phyloP scores from a whole-genome alignment of 495 filamentous ascomycete genomes.

The Diplogelasinospora grovesii region DNA sequence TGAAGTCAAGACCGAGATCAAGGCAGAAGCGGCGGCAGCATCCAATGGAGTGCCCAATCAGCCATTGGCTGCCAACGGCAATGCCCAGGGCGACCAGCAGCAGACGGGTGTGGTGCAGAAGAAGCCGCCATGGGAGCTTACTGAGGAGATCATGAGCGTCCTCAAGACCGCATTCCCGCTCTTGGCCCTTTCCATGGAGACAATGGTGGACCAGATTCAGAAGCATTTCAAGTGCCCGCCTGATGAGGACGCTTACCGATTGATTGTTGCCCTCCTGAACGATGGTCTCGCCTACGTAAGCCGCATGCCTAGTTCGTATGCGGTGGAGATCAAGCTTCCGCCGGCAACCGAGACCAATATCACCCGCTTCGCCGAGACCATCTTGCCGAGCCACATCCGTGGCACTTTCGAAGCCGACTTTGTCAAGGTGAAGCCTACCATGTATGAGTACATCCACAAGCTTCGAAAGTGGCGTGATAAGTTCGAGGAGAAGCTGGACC shows the following conservation, averaged over 20 bases:
- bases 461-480: slow-evolving; percentile 93
- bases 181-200: slow-evolving; percentile 95
- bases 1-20: slow-evolving; percentile 36
- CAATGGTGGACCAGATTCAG: slow-evolving; percentile 96
- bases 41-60: slow-evolving; percentile 8
- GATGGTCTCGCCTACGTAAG: slow-evolving; percentile 86
- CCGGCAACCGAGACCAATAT: slow-evolving; percentile 90
- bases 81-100: slow-evolving; percentile 29
- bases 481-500: slow-evolving; percentile 96
- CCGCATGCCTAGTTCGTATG: slow-evolving; percentile 76
- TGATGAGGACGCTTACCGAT: slow-evolving; percentile 93
- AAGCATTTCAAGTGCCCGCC: slow-evolving; percentile 98
- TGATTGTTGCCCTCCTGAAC: slow-evolving; percentile 96
- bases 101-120: slow-evolving; percentile 39
- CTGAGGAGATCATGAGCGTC: slow-evolving; percentile 87
- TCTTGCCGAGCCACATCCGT: slow-evolving; percentile 85
- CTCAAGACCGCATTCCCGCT: slow-evolving; percentile 95
- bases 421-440: slow-evolving; percentile 84
- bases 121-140: slow-evolving; percentile 87
- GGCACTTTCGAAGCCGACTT: slow-evolving; percentile 95
- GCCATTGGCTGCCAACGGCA: slow-evolving; percentile 18
- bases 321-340: slow-evolving; percentile 85
- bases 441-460: slow-evolving; percentile 97
- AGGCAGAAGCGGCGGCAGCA: slow-evolving; percentile 39
- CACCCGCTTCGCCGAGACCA: slow-evolving; percentile 91